phyloP scores from a whole-genome alignment of 2,329 filamentous ascomycete genomes.

The Fusarium austroafricanum region DNA sequence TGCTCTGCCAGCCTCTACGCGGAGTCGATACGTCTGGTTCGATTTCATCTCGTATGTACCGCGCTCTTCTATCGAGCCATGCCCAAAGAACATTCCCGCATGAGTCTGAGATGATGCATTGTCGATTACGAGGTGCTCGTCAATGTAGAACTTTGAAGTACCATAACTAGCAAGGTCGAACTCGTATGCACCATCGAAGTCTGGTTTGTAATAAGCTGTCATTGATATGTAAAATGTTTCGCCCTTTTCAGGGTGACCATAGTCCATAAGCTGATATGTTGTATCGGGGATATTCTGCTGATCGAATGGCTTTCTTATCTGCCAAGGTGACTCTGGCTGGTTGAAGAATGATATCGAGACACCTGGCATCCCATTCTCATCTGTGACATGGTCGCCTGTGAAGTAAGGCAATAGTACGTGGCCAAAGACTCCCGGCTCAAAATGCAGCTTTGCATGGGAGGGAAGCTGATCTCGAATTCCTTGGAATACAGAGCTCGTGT shows the following conservation, averaged over 20 bases:
- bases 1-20: slow-evolving; percentile 25
- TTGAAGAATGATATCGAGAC: slow-evolving; percentile 24
- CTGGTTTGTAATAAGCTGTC: slow-evolving; percentile 30
- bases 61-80: slow-evolving; percentile 49
- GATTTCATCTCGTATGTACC: slow-evolving; percentile 16
- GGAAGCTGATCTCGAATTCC: slow-evolving; percentile 40
- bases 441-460: not conserved
- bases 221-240: slow-evolving; percentile 42
- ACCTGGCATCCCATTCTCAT: not conserved
- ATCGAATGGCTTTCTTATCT: slow-evolving; percentile 32
- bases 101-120: slow-evolving; percentile 46
- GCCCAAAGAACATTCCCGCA: slow-evolving; percentile 52
- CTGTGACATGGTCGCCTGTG: slow-evolving; percentile 4
- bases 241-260: slow-evolving; percentile 31
- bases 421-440: slow-evolving; percentile 26
- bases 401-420: slow-evolving; percentile 20
- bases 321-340: slow-evolving; percentile 6
- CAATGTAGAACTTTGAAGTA: slow-evolving; percentile 48
- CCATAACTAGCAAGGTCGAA: slow-evolving; percentile 51
- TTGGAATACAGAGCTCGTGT: slow-evolving; percentile 48
- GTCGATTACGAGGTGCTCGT: slow-evolving; percentile 49
- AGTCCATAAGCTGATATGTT: slow-evolving; percentile 46
- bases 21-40: slow-evolving; percentile 13
- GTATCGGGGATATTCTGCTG: slow-evolving; percentile 38
- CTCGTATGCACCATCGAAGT: slow-evolving; percentile 43